Conservation (phyloP, 106 monocot genomes). For the Allium sativum region DNA sequence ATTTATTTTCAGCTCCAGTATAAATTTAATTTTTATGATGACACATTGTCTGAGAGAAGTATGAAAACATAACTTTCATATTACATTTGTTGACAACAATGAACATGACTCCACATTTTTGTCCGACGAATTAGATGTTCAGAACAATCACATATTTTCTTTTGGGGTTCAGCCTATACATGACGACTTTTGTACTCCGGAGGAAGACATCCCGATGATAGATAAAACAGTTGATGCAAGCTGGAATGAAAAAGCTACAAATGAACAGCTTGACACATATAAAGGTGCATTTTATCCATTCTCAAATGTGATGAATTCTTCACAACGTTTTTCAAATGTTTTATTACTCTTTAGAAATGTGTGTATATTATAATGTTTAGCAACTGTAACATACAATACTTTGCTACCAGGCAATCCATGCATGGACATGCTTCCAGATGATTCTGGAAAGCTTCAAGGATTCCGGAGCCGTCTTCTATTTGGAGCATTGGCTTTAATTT, state of each 20-base stretch:
- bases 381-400: background rate
- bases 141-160: no score
- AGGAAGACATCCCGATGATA: constrained; percentile 40
- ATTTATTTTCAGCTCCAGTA: no score
- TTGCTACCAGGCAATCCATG: background rate
- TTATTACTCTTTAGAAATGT: no score
- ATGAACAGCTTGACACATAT: constrained; percentile 19
- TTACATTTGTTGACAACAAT: no score
- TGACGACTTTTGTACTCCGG: constrained; percentile 12
- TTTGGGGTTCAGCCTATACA: constrained; percentile 13
- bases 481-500: background rate
- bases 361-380: background rate
- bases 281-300: constrained; percentile 22
- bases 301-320: background rate
- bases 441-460: background rate
- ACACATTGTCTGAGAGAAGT: no score
- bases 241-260: constrained; percentile 31
- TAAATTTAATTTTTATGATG: no score
- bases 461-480: background rate
- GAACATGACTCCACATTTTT: no score
- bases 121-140: no score
- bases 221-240: constrained; percentile 44
- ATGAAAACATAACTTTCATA: no score
- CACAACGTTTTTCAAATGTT: no score
- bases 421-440: background rate